Evolutionary conservation across 2,329 filamentous ascomycete species (phyloP).

Genomic region (Colletotrichum destructivum): DNA sequence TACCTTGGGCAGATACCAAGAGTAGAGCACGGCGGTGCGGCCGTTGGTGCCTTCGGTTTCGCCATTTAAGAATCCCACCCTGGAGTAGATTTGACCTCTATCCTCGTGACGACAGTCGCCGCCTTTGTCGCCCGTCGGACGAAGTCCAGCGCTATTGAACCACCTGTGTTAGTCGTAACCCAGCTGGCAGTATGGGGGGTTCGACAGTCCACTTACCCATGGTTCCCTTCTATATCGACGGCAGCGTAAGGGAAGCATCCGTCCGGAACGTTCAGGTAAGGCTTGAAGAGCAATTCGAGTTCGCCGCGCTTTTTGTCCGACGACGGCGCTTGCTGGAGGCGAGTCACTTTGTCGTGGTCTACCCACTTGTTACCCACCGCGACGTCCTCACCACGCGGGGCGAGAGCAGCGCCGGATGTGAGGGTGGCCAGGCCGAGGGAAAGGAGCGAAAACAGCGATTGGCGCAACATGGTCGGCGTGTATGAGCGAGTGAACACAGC

Average conservation of each 20-base stretch:
- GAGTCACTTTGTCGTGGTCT: background rate
- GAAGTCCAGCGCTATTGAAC: background rate
- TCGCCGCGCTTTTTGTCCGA: background rate
- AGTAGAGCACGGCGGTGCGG: constrained; percentile 9
- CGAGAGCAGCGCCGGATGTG: background rate
- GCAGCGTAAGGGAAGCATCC: constrained; percentile 22
- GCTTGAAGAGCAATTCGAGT: constrained; percentile 18
- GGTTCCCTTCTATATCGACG: constrained; percentile 17
- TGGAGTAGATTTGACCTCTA: constrained; percentile 14
- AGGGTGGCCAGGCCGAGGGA: background rate
- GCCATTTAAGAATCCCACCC: background rate
- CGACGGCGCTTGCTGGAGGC: constrained; percentile 1
- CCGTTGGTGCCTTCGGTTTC: background rate
- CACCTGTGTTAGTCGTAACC: background rate
- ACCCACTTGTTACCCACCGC: background rate
- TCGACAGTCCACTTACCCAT: background rate
- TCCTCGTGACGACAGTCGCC: background rate
- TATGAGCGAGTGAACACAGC: background rate
- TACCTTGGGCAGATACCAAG: constrained; percentile 30
- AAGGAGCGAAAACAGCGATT: constrained; percentile 9
- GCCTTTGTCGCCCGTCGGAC: background rate
- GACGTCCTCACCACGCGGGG: background rate
- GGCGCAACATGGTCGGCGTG: background rate
- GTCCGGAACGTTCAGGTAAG: background rate
- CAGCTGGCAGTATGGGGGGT: background rate